phyloP scores from a whole-genome alignment of 306 rosid species.

The Rubus parviflorus region DNA sequence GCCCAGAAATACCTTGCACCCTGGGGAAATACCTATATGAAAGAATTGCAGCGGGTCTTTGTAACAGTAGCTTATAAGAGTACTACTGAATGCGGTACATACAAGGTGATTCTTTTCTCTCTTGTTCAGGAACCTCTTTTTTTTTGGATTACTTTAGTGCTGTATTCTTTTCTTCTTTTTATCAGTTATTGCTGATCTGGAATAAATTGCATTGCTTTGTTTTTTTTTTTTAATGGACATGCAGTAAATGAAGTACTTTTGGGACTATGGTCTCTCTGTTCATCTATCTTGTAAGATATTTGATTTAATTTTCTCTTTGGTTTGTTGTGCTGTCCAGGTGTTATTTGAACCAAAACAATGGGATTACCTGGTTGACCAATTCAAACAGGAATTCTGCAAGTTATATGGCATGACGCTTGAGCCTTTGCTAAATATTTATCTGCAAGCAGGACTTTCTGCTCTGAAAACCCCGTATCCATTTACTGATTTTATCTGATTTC shows the following conservation, averaged over 20 bases:
- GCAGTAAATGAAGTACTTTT: not conserved
- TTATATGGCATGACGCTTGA: conserved; percentile 94
- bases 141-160: conserved; percentile 3
- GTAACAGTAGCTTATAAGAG: conserved; percentile 85
- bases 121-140: not conserved
- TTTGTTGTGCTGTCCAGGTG: conserved; percentile 50
- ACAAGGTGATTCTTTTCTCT: conserved; percentile 65
- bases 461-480: conserved; percentile 93
- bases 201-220: not conserved
- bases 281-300: not conserved
- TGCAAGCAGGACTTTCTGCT: conserved; percentile 97
- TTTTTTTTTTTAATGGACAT: not conserved
- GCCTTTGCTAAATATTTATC: conserved; percentile 85
- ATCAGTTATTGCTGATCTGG: conserved; percentile 4
- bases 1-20: conserved; percentile 85
- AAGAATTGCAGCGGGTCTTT: conserved; percentile 84
- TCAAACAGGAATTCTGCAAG: conserved; percentile 96
- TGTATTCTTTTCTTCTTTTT: not conserved
- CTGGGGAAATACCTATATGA: conserved; percentile 84
- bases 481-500: not conserved
- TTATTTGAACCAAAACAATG: conserved; percentile 92
- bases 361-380: conserved; percentile 82
- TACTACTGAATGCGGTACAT: conserved; percentile 71
- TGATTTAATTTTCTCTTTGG: conserved; percentile 11
- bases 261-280: not conserved